Percentiles rank a stretch among this genome's conserved stretches.
Conservation (phyloP, 83 land plant species). For the Diphasiastrum complanatum region DNA sequence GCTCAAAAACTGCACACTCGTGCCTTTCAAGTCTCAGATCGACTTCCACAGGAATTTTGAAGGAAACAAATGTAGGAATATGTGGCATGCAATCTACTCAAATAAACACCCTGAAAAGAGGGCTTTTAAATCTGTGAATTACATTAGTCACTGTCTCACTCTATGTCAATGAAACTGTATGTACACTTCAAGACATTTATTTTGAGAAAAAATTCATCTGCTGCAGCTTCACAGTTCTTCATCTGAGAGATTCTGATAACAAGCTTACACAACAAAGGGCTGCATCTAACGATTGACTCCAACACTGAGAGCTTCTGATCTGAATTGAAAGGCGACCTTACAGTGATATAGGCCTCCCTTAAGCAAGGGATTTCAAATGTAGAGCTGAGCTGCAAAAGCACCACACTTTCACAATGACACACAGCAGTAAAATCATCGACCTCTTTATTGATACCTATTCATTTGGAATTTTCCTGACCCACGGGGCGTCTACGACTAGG, state of each 20-base stretch:
- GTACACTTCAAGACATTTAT: neutral
- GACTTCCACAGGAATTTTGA: too few relatives aligned
- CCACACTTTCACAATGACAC: neutral
- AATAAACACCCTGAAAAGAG: too few relatives aligned
- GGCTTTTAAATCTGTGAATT: too few relatives aligned
- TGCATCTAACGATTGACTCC: slow-evolving; percentile 46
- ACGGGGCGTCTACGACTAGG: too few relatives aligned
- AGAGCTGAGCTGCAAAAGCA: slow-evolving; percentile 45
- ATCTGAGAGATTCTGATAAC: slow-evolving; percentile 54
- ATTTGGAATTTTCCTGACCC: neutral
- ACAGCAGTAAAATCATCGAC: neutral
- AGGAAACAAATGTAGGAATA: too few relatives aligned
- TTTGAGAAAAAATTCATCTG: slow-evolving; percentile 53
- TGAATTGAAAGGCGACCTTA: slow-evolving; percentile 71
- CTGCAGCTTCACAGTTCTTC: slow-evolving; percentile 57
- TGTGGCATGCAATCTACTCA: too few relatives aligned
- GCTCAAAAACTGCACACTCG: too few relatives aligned
- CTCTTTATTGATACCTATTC: neutral
- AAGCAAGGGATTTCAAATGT: slow-evolving; percentile 43
- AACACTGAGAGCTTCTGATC: slow-evolving; percentile 65
- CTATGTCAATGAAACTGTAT: neutral
- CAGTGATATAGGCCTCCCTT: slow-evolving; percentile 47
- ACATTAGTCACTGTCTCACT: too few relatives aligned
- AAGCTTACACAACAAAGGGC: slow-evolving; percentile 39
- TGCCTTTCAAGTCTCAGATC: too few relatives aligned